Conservation (phyloP, 306 rosid genomes). For the Quercus glauca region DNA sequence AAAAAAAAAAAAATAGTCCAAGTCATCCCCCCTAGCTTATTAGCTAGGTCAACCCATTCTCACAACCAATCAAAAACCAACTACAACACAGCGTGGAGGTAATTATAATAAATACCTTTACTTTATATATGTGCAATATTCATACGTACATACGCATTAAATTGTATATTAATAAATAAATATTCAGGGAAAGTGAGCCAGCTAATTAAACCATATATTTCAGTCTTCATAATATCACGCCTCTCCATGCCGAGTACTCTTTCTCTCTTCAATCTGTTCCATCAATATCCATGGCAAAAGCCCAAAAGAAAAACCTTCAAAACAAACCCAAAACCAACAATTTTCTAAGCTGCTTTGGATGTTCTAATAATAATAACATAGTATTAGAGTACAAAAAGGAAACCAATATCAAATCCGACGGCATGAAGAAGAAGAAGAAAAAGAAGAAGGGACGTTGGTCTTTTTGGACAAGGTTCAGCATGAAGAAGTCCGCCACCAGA, state of each 20-base stretch:
- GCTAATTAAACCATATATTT: background rate
- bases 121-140: too few relatives aligned
- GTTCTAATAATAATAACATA: background rate
- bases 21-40: too few relatives aligned
- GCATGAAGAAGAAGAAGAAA: background rate
- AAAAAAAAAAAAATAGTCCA: too few relatives aligned
- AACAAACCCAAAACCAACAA: constrained; percentile 24
- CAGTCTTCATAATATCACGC: background rate
- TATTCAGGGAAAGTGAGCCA: background rate
- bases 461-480: constrained; percentile 26
- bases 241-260: constrained; percentile 1
- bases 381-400: background rate
- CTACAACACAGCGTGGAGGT: too few relatives aligned
- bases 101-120: too few relatives aligned
- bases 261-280: background rate
- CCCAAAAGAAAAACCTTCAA: constrained; percentile 7
- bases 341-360: constrained; percentile 51
- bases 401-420: background rate
- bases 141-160: too few relatives aligned
- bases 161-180: too few relatives aligned
- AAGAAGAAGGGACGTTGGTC: constrained; percentile 19
- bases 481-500: constrained; percentile 33
- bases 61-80: too few relatives aligned
- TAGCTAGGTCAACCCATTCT: too few relatives aligned
- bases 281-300: constrained; percentile 50